Evolutionary conservation across 177 flowering plant genomes (phyloP).

Genomic region (Vitis hybrid): DNA sequence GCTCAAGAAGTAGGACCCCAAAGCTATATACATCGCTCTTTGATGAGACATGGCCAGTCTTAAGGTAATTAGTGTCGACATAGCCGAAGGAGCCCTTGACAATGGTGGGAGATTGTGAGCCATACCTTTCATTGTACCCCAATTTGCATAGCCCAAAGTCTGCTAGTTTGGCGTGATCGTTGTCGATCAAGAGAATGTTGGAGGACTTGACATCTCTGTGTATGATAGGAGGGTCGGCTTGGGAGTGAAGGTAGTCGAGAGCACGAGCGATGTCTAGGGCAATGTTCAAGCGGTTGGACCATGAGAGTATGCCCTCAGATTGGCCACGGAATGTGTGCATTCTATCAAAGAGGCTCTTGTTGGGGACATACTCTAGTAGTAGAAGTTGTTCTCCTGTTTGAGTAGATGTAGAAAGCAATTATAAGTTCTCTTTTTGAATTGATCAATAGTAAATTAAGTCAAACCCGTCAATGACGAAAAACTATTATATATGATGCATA

Average conservation of each 20-base stretch:
- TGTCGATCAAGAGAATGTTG: constrained; percentile 30
- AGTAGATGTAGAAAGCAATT: no score
- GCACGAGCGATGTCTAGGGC: constrained; percentile 37
- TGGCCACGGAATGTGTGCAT: constrained; percentile 31
- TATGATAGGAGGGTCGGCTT: constrained; percentile 36
- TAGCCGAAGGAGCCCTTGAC: constrained; percentile 40
- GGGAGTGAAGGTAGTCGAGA: constrained; percentile 34
- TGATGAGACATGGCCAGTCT: constrained; percentile 31
- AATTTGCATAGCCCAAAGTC: constrained; percentile 50
- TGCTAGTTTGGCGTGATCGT: constrained; percentile 40
- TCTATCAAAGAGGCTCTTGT: constrained; percentile 31
- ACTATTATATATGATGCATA: no score
- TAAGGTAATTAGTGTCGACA: constrained; percentile 29
- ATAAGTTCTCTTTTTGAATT: no score
- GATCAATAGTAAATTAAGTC: no score
- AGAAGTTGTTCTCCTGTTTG: constrained; percentile 34
- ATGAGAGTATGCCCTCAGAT: constrained; percentile 20
- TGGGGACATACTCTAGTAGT: constrained; percentile 32
- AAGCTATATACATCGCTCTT: constrained; percentile 44
- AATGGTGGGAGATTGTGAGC: constrained; percentile 10
- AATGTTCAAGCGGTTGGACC: constrained; percentile 36
- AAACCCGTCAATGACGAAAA: no score
- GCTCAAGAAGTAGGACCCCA: constrained; percentile 36
- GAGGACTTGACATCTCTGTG: constrained; percentile 44
- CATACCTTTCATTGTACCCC: constrained; percentile 15